Evolutionary conservation across 768 basidiomycete species (phyloP).

Genomic region (Rhizopogon roseolus): DNA sequence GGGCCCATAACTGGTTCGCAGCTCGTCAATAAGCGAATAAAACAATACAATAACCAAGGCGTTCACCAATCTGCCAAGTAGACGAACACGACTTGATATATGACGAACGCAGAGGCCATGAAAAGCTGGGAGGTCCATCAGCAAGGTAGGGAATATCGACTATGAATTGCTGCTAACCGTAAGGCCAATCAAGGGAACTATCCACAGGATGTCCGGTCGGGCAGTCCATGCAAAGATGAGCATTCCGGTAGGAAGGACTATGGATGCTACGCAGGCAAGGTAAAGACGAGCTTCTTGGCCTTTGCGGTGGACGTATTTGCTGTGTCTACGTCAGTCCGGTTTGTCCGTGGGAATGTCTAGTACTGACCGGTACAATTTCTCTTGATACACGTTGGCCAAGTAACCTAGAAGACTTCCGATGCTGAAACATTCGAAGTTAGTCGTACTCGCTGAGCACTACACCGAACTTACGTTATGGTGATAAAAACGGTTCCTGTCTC

Average conservation of each 20-base stretch:
- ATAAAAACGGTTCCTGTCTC: conserved; percentile 57
- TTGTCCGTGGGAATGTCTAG: not conserved
- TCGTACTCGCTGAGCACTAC: not conserved
- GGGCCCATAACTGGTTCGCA: conserved; percentile 38
- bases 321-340: conserved; percentile 20
- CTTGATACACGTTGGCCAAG: conserved; percentile 41
- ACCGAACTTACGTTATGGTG: conserved; percentile 43
- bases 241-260: conserved; percentile 56
- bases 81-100: conserved; percentile 54
- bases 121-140: conserved; percentile 33
- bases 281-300: conserved; percentile 61
- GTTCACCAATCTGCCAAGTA: conserved; percentile 62
- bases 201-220: conserved; percentile 53
- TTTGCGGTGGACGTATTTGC: conserved; percentile 22
- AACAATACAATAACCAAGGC: not conserved
- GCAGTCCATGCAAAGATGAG: conserved; percentile 74
- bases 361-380: conserved; percentile 43
- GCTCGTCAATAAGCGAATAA: not conserved
- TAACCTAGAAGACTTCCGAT: conserved; percentile 52
- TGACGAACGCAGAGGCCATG: conserved; percentile 43
- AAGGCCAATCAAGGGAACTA: conserved; percentile 30
- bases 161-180: conserved; percentile 12
- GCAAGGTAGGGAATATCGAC: not conserved
- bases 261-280: conserved; percentile 48
- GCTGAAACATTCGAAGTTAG: conserved; percentile 26